Percentiles rank a stretch among this genome's conserved stretches.
Conservation (phyloP, 2,329 filamentous ascomycete genomes). For the Dendrostoma leiphaemia region DNA sequence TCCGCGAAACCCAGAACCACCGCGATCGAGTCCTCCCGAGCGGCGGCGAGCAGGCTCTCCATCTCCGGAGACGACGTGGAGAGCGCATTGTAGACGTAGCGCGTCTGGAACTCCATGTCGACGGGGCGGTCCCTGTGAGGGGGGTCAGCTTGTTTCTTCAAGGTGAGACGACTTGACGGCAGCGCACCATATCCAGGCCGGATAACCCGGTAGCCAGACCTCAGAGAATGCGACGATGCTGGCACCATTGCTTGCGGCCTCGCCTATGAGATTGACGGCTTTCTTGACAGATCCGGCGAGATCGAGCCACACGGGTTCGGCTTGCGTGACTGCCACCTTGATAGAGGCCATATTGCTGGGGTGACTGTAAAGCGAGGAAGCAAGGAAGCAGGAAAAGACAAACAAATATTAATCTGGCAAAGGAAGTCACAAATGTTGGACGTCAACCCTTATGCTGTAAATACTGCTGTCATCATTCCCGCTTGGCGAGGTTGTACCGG, state of each 20-base stretch:
- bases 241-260: slow-evolving; percentile 51
- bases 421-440: too few relatives aligned
- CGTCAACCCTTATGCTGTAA: too few relatives aligned
- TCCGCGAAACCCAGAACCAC: slow-evolving; percentile 50
- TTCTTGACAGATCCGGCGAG: slow-evolving; percentile 53
- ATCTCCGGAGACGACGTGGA: slow-evolving; percentile 25
- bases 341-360: too few relatives aligned
- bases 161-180: not conserved
- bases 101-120: not conserved
- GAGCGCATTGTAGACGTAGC: not conserved
- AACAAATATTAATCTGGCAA: too few relatives aligned
- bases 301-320: slow-evolving; percentile 61
- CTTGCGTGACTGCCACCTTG: slow-evolving; percentile 55
- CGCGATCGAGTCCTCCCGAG: slow-evolving; percentile 40
- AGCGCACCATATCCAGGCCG: slow-evolving; percentile 21
- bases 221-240: slow-evolving; percentile 55
- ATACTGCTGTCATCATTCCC: too few relatives aligned
- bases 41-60: slow-evolving; percentile 37
- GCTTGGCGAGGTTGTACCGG: too few relatives aligned
- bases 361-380: too few relatives aligned
- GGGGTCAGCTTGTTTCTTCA: not conserved
- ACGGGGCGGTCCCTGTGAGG: not conserved
- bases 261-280: slow-evolving; percentile 53
- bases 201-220: slow-evolving; percentile 54
- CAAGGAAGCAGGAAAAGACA: too few relatives aligned